Percentiles rank a stretch among this genome's conserved stretches.
These are phyloP conservation scores for Tricholoma bakamatsutake DNA, from an alignment of 768 basidiomycete genomes.

Conservation along the genomic window DNA sequence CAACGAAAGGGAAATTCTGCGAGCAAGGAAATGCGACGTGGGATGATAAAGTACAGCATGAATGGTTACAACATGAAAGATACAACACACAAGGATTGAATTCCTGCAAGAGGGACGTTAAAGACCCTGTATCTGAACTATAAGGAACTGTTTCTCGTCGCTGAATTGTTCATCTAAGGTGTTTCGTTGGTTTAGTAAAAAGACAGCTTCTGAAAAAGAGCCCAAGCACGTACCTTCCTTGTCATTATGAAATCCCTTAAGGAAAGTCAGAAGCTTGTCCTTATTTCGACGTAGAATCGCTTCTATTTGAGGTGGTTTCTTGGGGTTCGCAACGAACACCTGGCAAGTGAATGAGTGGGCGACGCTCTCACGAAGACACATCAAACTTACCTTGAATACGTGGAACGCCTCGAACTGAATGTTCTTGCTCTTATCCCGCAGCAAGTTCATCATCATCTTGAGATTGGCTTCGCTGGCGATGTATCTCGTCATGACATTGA, in stretches of 20 bases:
- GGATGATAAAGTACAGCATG: neutral
- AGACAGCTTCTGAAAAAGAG: neutral
- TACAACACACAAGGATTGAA: neutral
- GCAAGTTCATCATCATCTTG: slow-evolving; percentile 99
- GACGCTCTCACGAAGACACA: neutral
- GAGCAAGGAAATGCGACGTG: neutral
- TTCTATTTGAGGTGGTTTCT: slow-evolving; percentile 96
- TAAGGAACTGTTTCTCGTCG: slow-evolving; percentile 96
- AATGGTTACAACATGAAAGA: neutral
- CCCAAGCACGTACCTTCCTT: slow-evolving; percentile 70
- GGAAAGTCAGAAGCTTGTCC: slow-evolving; percentile 85
- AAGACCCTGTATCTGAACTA: slow-evolving; percentile 82
- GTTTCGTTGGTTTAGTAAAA: neutral
- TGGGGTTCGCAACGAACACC: slow-evolving; percentile 99
- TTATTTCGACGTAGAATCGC: slow-evolving; percentile 87
- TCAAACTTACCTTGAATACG: slow-evolving; percentile 82
- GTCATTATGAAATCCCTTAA: slow-evolving; percentile 95
- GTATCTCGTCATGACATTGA: slow-evolving; percentile 97
- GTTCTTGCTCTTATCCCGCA: slow-evolving; percentile 98
- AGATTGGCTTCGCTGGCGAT: slow-evolving; percentile 93
- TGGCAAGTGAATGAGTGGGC: slow-evolving; percentile 21
- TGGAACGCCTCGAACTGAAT: slow-evolving; percentile 99
- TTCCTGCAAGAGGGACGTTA: slow-evolving; percentile 23
- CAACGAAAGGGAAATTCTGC: neutral
- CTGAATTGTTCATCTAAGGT: slow-evolving; percentile 88